Conservation (phyloP, 75 land plant species). For the Chamaecyparis obtusa region DNA sequence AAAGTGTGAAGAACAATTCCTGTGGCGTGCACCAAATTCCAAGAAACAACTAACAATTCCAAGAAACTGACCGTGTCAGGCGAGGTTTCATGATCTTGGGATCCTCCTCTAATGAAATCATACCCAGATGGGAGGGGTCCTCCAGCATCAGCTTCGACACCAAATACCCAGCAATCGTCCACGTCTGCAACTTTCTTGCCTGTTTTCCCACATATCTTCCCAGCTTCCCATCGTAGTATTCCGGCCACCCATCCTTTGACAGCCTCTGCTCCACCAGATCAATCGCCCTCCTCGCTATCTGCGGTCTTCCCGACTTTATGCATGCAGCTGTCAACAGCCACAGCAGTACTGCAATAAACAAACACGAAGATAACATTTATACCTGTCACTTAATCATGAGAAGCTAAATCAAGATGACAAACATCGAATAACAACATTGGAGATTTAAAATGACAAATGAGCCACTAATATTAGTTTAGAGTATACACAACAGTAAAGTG, state of each 20-base stretch:
- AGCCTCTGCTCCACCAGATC: constrained; percentile 48
- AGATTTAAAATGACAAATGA: neutral
- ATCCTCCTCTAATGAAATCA: constrained; percentile 58
- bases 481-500: neutral
- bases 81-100: constrained; percentile 40
- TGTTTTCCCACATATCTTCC: constrained; percentile 66
- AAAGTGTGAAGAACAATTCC: too few species aligned
- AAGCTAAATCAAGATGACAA: too few species aligned
- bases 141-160: constrained; percentile 70
- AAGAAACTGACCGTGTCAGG: constrained; percentile 45
- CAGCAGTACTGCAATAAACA: constrained; percentile 38
- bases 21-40: neutral
- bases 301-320: constrained; percentile 58
- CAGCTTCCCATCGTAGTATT: constrained; percentile 60
- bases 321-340: constrained; percentile 66
- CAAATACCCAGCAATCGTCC: constrained; percentile 62
- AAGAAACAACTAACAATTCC: constrained; percentile 15
- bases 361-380: neutral
- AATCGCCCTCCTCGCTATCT: constrained; percentile 58
- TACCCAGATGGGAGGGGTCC: constrained; percentile 51
- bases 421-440: too few species aligned
- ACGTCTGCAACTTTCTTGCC: constrained; percentile 59
- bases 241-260: constrained; percentile 58
- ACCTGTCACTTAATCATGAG: too few species aligned
- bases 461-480: neutral